Conservation (phyloP, 805 yeast species). For the Blastobotrys mokoenaii region DNA sequence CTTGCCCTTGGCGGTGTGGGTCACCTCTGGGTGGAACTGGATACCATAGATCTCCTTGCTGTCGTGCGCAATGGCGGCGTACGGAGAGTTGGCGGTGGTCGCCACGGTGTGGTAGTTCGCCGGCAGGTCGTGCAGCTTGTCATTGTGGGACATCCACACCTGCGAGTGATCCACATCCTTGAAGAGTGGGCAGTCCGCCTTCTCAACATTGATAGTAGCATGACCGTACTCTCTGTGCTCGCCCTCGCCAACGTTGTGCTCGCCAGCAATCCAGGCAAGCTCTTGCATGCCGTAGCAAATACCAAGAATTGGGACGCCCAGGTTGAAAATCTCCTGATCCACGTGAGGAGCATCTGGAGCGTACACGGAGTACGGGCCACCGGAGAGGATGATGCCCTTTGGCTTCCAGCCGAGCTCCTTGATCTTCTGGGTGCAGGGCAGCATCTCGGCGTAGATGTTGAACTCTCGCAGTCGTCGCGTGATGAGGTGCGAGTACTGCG, state of each 20-base stretch:
- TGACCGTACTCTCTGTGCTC: slow-evolving; percentile 98
- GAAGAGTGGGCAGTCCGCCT: slow-evolving; percentile 61
- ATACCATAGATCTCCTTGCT: slow-evolving; percentile 77
- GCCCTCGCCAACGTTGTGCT: slow-evolving; percentile 83
- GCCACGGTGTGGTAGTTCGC: slow-evolving; percentile 84
- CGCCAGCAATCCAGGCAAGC: slow-evolving; percentile 94
- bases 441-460: slow-evolving; percentile 98
- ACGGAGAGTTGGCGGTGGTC: slow-evolving; percentile 89
- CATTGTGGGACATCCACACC: slow-evolving; percentile 99
- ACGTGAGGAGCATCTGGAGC: slow-evolving; percentile 96
- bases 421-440: slow-evolving; percentile 98
- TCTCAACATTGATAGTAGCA: slow-evolving; percentile 74
- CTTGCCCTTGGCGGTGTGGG: slow-evolving; percentile 91
- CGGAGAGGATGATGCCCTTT: slow-evolving; percentile 90
- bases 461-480: slow-evolving; percentile 97
- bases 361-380: slow-evolving; percentile 97
- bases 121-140: slow-evolving; percentile 86
- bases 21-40: slow-evolving; percentile 98
- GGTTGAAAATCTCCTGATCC: slow-evolving; percentile 84
- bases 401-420: slow-evolving; percentile 89
- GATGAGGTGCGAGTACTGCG: slow-evolving; percentile 94
- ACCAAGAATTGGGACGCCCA: slow-evolving; percentile 90
- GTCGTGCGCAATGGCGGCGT: slow-evolving; percentile 80
- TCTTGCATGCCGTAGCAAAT: slow-evolving; percentile 99
- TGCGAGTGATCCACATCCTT: slow-evolving; percentile 86